Conservation (phyloP, 1,284 basidiomycete genomes). For the Ustilago vetiveriae region DNA sequence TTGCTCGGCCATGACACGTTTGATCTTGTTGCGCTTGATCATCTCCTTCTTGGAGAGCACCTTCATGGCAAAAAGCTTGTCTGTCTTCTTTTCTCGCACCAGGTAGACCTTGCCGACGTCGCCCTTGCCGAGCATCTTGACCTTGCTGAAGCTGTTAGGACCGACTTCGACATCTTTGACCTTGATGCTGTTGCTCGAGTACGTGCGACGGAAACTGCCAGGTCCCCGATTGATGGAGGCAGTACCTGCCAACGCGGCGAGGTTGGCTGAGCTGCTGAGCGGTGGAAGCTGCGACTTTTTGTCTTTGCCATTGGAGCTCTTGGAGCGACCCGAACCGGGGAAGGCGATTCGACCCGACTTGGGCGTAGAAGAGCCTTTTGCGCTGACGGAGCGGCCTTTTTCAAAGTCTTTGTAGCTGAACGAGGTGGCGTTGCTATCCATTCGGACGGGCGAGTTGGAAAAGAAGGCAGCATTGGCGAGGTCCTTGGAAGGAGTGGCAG, state of each 20-base stretch:
- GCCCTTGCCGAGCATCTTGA: slow-evolving; percentile 67
- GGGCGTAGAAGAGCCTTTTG: slow-evolving; percentile 48
- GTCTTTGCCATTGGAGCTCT: slow-evolving; percentile 66
- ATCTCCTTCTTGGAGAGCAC: slow-evolving; percentile 66
- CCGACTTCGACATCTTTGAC: slow-evolving; percentile 71
- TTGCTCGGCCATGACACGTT: slow-evolving; percentile 66
- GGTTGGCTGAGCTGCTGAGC: slow-evolving; percentile 75
- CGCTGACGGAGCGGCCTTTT: slow-evolving; percentile 41
- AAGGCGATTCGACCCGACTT: slow-evolving; percentile 54
- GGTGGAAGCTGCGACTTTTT: slow-evolving; percentile 77
- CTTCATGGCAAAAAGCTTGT: slow-evolving; percentile 65
- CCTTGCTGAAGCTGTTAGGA: slow-evolving; percentile 62
- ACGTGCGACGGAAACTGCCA: slow-evolving; percentile 84
- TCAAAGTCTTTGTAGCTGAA: slow-evolving; percentile 64
- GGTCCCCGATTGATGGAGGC: slow-evolving; percentile 69
- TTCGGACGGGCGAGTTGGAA: slow-evolving; percentile 58
- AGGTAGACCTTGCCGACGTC: slow-evolving; percentile 66
- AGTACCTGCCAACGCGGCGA: slow-evolving; percentile 52
- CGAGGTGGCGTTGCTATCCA: slow-evolving; percentile 61
- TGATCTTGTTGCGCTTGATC: slow-evolving; percentile 67
- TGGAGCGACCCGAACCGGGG: slow-evolving; percentile 53
- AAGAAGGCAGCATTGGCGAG: slow-evolving; percentile 43
- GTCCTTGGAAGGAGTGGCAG: slow-evolving; percentile 22
- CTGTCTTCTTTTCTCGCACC: slow-evolving; percentile 61
- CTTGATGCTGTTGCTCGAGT: slow-evolving; percentile 97